Evolutionary conservation across 768 basidiomycete species (phyloP), one percentile per base, ranked within the genome.

Genomic region (Glaciozyma antarctica): DNA sequence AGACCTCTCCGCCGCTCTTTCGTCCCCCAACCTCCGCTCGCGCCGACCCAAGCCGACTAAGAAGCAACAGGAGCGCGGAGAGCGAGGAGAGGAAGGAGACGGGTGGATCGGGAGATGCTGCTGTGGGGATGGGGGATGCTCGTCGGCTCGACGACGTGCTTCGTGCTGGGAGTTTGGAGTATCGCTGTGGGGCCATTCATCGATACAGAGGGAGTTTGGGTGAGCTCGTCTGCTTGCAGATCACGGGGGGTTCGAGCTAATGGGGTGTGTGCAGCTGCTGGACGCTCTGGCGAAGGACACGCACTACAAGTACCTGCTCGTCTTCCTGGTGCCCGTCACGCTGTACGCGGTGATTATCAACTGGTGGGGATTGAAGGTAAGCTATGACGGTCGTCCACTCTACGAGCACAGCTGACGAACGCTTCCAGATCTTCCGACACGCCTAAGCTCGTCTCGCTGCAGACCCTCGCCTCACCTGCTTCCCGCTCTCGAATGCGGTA

Each of bases 341-440:
- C 81, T 86, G 48, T 92, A 90, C 77, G 94, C 92, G 76, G 88
- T 90, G 60, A 98, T 98, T 73, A 90, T 91, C 49, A 97, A 97
- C 73, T 98, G 94, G 94, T 89, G 94, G 47, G 93, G 93, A 49
- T 47, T 71, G 41, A 71, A 71, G 60, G 67, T 71, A 51, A 26
- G 61, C 41, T 17, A 7, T 9, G n/a, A 28, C 45, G 28, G n/a
- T 24, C 32, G 22, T 41, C 43, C 32, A 24, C n/a, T 3, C 15
- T 34, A 5, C 32, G 28, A 43, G 16, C 34, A 12, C 12, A n/a
- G 32, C 53, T 60, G 24, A 32, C 4, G n/a, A 28, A 16, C 1
- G 30, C 3, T 8, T 5, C 9, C 63, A 70, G 69, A 70, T 70
- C 63, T 70, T 70, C 43, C 63, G 69, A 1, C 69, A 70, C 34